Percentiles rank a stretch among this genome's conserved stretches.
Conservation (phyloP, 1,284 basidiomycete genomes). For the Moesziomyces sp. region DNA sequence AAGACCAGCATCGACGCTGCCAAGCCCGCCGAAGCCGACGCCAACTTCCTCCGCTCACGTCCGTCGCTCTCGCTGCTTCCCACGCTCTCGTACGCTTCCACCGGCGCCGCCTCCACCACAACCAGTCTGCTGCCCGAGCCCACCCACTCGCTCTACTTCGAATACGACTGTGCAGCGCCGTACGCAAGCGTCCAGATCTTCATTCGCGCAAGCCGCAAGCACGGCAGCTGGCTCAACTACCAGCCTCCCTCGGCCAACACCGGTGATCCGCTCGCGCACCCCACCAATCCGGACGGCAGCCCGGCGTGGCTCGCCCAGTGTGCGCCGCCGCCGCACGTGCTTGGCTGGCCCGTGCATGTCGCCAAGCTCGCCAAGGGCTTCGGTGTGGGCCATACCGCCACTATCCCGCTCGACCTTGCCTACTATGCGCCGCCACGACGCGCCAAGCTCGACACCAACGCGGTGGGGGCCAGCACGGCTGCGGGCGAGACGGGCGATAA, state of each 20-base stretch:
- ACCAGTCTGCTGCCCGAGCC: slow-evolving; percentile 26
- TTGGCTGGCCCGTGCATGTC: slow-evolving; percentile 60
- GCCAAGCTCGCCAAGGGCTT: slow-evolving; percentile 52
- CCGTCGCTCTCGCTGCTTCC: slow-evolving; percentile 38
- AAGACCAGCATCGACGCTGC: neutral
- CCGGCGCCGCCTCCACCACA: slow-evolving; percentile 3
- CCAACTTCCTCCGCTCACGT: slow-evolving; percentile 31
- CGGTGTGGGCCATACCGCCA: slow-evolving; percentile 35
- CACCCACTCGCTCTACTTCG: slow-evolving; percentile 59
- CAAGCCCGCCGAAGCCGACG: slow-evolving; percentile 10
- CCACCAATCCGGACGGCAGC: slow-evolving; percentile 9
- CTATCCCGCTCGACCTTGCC: slow-evolving; percentile 40
- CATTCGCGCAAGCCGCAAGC: slow-evolving; percentile 59
- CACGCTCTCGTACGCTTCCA: slow-evolving; percentile 20
- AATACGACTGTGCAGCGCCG: slow-evolving; percentile 62
- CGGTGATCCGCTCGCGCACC: slow-evolving; percentile 16
- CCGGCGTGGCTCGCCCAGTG: slow-evolving; percentile 28
- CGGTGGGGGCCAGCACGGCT: neutral
- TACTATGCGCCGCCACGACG: slow-evolving; percentile 55
- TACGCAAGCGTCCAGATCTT: slow-evolving; percentile 59
- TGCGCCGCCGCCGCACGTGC: slow-evolving; percentile 58
- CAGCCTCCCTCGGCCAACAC: neutral
- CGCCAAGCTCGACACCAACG: slow-evolving; percentile 7
- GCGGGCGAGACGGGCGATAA: slow-evolving; percentile 11
- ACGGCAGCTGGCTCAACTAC: slow-evolving; percentile 58